Percentiles rank a stretch among this genome's conserved stretches.
Conservation (phyloP, 352 stramenopile genomes). For the Phytophthora hibernalis region DNA sequence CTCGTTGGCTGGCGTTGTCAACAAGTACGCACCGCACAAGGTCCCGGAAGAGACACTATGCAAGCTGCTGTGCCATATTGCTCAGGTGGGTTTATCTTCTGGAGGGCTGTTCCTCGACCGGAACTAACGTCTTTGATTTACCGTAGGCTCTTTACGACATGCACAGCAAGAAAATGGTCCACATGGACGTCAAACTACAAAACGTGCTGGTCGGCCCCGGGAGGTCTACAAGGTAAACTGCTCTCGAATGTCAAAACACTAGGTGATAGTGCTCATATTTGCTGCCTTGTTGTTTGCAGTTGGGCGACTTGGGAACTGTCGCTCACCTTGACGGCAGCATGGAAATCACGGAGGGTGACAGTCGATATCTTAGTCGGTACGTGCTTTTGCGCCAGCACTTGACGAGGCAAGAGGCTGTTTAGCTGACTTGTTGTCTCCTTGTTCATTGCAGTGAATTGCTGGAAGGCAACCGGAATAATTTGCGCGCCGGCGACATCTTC, state of each 20-base stretch:
- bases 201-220: slow-evolving; percentile 73
- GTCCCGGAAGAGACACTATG: slow-evolving; percentile 78
- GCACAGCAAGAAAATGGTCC: slow-evolving; percentile 85
- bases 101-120: neutral
- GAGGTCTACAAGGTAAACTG: slow-evolving; percentile 76
- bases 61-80: slow-evolving; percentile 79
- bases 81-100: slow-evolving; percentile 46
- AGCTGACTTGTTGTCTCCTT: neutral
- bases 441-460: slow-evolving; percentile 66
- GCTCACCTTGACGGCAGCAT: slow-evolving; percentile 80
- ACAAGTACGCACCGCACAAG: slow-evolving; percentile 67
- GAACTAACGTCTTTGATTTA: neutral
- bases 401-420: neutral
- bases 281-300: slow-evolving; percentile 25
- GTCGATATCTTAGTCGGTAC: slow-evolving; percentile 85
- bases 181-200: slow-evolving; percentile 90
- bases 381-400: slow-evolving; percentile 11
- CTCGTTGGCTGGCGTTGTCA: slow-evolving; percentile 68
- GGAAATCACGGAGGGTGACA: slow-evolving; percentile 89
- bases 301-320: slow-evolving; percentile 85
- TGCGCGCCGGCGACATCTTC: slow-evolving; percentile 84
- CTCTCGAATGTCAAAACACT: neutral
- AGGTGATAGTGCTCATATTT: slow-evolving; percentile 6
- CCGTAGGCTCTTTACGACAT: slow-evolving; percentile 78
- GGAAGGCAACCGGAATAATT: slow-evolving; percentile 79